Evolutionary conservation across 176 grass and related monocot genomes (phyloP).

Genomic region (Phoenix dactylifera): DNA sequence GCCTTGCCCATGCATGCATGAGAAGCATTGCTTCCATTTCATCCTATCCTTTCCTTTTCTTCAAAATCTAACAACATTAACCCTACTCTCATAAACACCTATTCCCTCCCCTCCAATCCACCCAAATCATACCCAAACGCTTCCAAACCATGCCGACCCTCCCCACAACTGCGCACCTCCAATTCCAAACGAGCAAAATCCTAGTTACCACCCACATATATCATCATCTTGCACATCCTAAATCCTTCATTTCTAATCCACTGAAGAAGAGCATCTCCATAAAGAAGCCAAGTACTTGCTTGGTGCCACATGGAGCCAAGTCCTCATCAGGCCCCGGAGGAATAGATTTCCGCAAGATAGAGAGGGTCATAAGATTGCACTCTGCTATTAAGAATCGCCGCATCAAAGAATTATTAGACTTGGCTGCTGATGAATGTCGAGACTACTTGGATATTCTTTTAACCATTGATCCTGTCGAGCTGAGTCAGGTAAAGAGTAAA

Average conservation of each 20-base stretch:
- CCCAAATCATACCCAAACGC: no score
- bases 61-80: constrained; percentile 16
- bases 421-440: constrained; percentile 44
- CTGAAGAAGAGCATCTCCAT: not conserved
- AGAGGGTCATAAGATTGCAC: constrained; percentile 41
- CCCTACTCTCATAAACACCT: constrained; percentile 12
- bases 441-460: constrained; percentile 20
- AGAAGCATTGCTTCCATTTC: constrained; percentile 28
- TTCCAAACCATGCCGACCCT: no score
- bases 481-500: constrained; percentile 41
- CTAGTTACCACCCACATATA: no score
- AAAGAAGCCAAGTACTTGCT: not conserved
- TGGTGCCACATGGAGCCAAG: not conserved
- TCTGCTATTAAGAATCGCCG: constrained; percentile 68
- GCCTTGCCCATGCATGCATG: constrained; percentile 27
- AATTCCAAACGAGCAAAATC: no score
- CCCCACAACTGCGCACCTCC: no score
- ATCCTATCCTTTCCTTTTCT: constrained; percentile 70
- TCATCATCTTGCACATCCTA: no score
- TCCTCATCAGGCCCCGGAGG: constrained; percentile 23
- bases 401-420: constrained; percentile 37
- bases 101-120: not conserved
- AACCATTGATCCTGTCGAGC: constrained; percentile 1
- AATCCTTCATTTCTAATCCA: no score
- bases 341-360: constrained; percentile 30